Evolutionary conservation across 805 yeast genomes (phyloP), one percentile per base, ranked within the genome.

Genomic region (Barnettozyma salicaria): DNA sequence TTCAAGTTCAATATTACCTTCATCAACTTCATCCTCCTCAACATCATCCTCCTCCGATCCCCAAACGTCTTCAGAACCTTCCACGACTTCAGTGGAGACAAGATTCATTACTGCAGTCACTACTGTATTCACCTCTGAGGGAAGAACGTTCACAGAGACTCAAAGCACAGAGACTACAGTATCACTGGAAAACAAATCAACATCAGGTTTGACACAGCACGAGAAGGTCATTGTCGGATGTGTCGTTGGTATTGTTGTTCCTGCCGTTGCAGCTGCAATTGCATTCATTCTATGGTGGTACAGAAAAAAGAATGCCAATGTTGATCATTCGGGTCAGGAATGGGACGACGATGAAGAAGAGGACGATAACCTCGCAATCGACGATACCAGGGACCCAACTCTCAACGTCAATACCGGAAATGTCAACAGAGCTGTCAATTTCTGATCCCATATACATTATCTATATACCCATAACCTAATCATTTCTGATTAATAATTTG

Each of bases 201-300:
- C 45, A 4, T 32, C 49, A 2, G 80, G 80, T 0, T 58, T 78
- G 7, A 66, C 79, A 1, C 50, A 63, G 12, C 59, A 71, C 41
- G 66, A 72, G 37, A 70, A 70, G 39, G 69, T 80, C 24, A 74
- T 80, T 18, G 69, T 79, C 36, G 88, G 88, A 27, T 78, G 79
- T 41, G 80, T 76, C 20, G 80, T 80, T 6, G 88, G 88, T 38
- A 70, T 82, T 11, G 85, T 85, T 36, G 76, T 78, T 1, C 84
- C 89, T 2, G 45, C 73, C 0, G 53, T 78, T 2, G 27, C 60
- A 1, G 47, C 49, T 3, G 38, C 45, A 2, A 27, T 33, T 16
- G 27, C 32, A 5, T 12, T 25, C 22, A 7, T 21, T 6, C n/a
- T 32, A 13, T 23, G 48, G 48, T 47, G 43, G 35, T 40, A 40